Evolutionary conservation across 2,329 filamentous ascomycete genomes (phyloP).

Genomic region (Sclerotinia nivalis): DNA sequence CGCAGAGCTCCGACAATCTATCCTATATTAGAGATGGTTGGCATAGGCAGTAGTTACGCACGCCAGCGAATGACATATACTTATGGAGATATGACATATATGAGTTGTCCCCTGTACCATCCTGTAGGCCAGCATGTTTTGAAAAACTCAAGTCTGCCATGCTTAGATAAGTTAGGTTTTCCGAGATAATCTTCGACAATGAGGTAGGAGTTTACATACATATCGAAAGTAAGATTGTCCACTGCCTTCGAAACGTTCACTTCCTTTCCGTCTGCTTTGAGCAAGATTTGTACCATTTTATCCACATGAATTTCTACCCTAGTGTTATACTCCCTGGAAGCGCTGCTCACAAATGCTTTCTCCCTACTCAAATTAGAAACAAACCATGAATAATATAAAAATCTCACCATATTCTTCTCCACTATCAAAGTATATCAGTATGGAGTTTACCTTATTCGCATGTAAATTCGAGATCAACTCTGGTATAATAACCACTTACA

Average conservation of each 20-base stretch:
- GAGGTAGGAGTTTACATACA: slow-evolving; percentile 19
- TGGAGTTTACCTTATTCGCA: neutral
- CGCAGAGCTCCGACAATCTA: slow-evolving; percentile 25
- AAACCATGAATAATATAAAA: neutral
- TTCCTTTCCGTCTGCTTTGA: slow-evolving; percentile 16
- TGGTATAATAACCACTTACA: neutral
- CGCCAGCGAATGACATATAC: slow-evolving; percentile 24
- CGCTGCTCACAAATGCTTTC: slow-evolving; percentile 25
- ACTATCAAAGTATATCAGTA: slow-evolving; percentile 9
- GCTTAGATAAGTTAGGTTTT: slow-evolving; percentile 15
- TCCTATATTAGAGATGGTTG: neutral
- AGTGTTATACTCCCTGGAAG: slow-evolving; percentile 26
- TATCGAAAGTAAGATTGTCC: slow-evolving; percentile 28
- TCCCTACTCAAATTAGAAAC: slow-evolving; percentile 14
- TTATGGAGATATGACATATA: slow-evolving; percentile 30
- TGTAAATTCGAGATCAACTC: neutral
- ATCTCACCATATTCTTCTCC: slow-evolving; percentile 28
- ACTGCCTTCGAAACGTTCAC: slow-evolving; percentile 24
- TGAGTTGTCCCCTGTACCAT: slow-evolving; percentile 25
- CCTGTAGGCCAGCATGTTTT: slow-evolving; percentile 27
- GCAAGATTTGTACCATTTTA: slow-evolving; percentile 23
- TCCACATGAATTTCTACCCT: slow-evolving; percentile 28
- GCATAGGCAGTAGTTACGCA: neutral
- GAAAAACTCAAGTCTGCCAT: slow-evolving; percentile 30
- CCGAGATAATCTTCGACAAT: neutral